A percentile compares a stretch with the other conserved stretches of the same genome.
Conservation (phyloP, 495 filamentous ascomycete genomes). For the Penicillium crystallinum region DNA sequence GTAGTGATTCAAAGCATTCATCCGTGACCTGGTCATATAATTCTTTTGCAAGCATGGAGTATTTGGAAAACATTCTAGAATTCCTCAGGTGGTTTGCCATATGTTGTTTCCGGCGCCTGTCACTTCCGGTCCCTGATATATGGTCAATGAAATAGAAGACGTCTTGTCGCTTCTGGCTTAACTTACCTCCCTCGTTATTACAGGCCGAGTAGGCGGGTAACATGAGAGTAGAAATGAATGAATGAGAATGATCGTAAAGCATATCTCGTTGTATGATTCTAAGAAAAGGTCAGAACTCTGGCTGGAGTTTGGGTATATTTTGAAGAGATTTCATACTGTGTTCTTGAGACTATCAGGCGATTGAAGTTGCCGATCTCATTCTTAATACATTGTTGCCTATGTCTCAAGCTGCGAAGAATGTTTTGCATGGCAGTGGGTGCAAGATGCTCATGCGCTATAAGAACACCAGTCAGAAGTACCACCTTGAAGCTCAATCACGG, state of each 20-base stretch:
- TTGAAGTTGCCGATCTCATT: constrained; percentile 1
- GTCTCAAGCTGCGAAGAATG: constrained; percentile 6
- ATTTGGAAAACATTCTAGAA: constrained; percentile 1
- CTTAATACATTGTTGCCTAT: constrained; percentile 8
- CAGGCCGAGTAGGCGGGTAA: constrained; percentile 13
- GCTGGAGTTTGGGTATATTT: neutral
- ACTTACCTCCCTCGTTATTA: constrained; percentile 15
- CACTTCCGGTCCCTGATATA: constrained; percentile 7
- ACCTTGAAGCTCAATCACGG: no score
- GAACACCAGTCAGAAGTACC: neutral
- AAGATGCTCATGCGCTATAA: constrained; percentile 2
- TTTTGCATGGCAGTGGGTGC: constrained; percentile 12
- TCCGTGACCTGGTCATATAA: neutral
- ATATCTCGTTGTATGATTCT: constrained; percentile 13
- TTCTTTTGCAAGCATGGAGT: neutral
- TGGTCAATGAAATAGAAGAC: neutral
- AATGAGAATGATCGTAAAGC: constrained; percentile 9
- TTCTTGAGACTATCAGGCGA: neutral
- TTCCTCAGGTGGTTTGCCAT: constrained; percentile 9
- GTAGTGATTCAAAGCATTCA: neutral
- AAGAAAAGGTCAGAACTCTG: neutral
- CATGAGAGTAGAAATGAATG: constrained; percentile 23
- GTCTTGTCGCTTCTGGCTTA: neutral
- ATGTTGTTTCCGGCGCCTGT: constrained; percentile 6
- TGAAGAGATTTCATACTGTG: neutral